phyloP scores from a whole-genome alignment of 2,329 filamentous ascomycete genomes.

The Cladosporium velox region DNA sequence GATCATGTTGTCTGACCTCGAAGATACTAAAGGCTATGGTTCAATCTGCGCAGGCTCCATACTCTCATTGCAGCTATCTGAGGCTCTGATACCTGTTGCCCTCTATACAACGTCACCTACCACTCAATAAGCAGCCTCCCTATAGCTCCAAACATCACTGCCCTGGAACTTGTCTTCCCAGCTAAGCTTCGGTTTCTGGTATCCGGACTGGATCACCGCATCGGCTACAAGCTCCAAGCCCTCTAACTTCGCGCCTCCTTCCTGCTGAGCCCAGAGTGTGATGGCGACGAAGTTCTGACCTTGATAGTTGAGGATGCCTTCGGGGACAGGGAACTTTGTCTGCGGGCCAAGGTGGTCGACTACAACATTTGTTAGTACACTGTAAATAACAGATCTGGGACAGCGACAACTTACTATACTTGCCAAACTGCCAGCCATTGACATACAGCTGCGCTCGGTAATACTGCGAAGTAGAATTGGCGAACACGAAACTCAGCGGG shows the following conservation, averaged over 20 bases:
- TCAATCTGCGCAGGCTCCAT: background rate
- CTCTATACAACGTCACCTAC: background rate
- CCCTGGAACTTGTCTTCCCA: constrained; percentile 1
- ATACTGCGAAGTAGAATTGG: constrained; percentile 27
- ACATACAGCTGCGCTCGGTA: constrained; percentile 69
- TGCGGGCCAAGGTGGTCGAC: constrained; percentile 70
- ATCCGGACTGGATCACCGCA: constrained; percentile 54
- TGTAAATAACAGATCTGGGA: no score
- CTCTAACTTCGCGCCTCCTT: constrained; percentile 56
- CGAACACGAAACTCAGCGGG: constrained; percentile 61
- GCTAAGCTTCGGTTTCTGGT: constrained; percentile 13
- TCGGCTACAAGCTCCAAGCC: constrained; percentile 54
- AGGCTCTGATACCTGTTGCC: background rate
- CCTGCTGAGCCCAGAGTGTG: constrained; percentile 64
- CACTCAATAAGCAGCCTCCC: constrained; percentile 12
- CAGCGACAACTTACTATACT: constrained; percentile 44
- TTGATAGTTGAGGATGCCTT: constrained; percentile 68
- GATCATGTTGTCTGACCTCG: background rate
- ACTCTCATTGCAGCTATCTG: background rate
- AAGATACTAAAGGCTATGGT: background rate
- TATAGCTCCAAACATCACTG: constrained; percentile 3
- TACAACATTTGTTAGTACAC: background rate
- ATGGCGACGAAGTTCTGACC: constrained; percentile 67
- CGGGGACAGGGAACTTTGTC: constrained; percentile 65
- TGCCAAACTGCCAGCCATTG: constrained; percentile 75